phyloP scores from a whole-genome alignment of 768 basidiomycete genomes.

The Gymnopilus junonius region DNA sequence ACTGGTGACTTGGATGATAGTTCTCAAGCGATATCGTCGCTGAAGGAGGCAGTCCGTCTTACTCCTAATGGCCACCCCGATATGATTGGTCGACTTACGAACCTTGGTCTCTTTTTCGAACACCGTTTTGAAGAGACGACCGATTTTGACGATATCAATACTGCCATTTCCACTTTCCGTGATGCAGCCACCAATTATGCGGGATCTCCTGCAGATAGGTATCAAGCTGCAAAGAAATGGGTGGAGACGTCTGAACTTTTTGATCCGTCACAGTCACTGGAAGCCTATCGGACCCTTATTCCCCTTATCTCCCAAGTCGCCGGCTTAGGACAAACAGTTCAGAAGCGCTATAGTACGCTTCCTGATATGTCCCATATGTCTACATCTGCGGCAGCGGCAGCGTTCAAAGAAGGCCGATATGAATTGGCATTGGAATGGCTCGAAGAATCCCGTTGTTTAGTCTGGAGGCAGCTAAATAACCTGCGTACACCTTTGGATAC shows the following conservation, averaged over 20 bases:
- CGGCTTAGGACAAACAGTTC: neutral
- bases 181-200: neutral
- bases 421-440: constrained; percentile 22
- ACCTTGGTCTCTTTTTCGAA: neutral
- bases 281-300: neutral
- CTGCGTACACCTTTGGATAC: constrained; percentile 26
- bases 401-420: neutral
- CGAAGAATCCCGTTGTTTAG: constrained; percentile 27
- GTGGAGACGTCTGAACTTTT: neutral
- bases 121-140: constrained; percentile 10
- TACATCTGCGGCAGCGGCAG: neutral
- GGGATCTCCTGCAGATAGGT: neutral
- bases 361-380: neutral
- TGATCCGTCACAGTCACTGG: neutral
- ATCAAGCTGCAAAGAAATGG: neutral
- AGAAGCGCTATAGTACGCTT: neutral
- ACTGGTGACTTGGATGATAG: neutral
- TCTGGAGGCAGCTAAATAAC: constrained; percentile 26
- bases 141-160: constrained; percentile 16
- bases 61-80: neutral
- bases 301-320: neutral
- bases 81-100: neutral
- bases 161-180: constrained; percentile 6
- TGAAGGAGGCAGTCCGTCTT: neutral
- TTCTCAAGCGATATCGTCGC: neutral